Evolutionary conservation across 2,329 filamentous ascomycete genomes (phyloP), one percentile per base, ranked within the genome.

Genomic region (Trichophyton schoenleinii): DNA sequence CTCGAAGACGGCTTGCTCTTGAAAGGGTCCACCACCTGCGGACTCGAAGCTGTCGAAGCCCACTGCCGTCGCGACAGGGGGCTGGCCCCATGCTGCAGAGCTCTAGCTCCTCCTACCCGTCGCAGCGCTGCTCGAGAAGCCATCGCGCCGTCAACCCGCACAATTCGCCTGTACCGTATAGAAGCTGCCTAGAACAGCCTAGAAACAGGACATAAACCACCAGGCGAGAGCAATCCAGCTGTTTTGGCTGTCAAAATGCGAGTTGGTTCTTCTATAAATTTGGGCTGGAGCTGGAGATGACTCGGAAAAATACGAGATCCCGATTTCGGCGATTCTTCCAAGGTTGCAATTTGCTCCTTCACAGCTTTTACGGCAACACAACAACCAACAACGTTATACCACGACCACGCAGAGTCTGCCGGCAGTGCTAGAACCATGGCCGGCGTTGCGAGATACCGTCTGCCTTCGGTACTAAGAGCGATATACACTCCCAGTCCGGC

Each of bases 61-160:
- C 59, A 72, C 63, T 60, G 65, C 66, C 60, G 66, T 67, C 59
- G 68, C 11, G 48, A 59, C 55, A 61, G 58, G 60, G 63, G 64
- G 59, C 63, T 58, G 52, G 34, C 15, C n/a, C 44, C 28, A 25
- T 58, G 20, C 7, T 66, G 63, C 68, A 67, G 64, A 70, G 71
- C 63, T 73, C 61, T 58, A 69, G 72, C 66, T 31, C 59, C 66
- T 31, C 59, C 61, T 18, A 58, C 25, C 9, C 61, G 63, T 44
- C 49, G 58, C 41, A 57, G 31, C 28, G 61, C 63, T 57, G 62
- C 59, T 58, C 48, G 53, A 42, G 62, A 57, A n/a, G 42, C 59
- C 63, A 64, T 64, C 34, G 11, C 42, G 18, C 38, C 22, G n/a
- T 25, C 20, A 15, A 36, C 15, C 28, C 15, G 28, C 28, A 55